phyloP scores from a whole-genome alignment of 768 basidiomycete genomes.

The Brasilioporus rufonigricans region DNA sequence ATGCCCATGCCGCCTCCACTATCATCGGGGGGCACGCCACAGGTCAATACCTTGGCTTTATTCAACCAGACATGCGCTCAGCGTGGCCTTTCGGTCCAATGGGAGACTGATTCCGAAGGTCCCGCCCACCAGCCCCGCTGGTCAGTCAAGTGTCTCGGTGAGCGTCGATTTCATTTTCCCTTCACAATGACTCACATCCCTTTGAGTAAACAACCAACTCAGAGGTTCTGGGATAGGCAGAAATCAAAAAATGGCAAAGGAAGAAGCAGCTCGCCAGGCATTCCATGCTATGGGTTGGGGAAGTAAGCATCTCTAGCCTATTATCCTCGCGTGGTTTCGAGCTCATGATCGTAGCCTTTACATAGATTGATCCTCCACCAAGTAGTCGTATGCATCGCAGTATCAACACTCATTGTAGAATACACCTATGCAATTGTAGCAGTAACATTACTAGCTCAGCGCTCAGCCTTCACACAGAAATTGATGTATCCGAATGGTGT shows the following conservation, averaged over 20 bases:
- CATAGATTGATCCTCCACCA: not conserved
- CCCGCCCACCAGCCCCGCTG: constrained; percentile 56
- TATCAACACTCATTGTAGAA: not conserved
- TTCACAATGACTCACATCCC: not conserved
- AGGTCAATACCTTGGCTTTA: constrained; percentile 41
- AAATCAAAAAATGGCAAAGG: constrained; percentile 65
- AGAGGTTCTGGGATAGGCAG: constrained; percentile 51
- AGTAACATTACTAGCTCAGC: not conserved
- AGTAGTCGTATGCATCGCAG: not conserved
- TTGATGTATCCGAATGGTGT: not conserved
- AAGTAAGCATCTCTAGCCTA: constrained; percentile 17
- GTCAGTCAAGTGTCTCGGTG: constrained; percentile 54
- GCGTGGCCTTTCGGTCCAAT: constrained; percentile 42
- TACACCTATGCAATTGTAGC: constrained; percentile 3
- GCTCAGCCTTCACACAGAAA: not conserved
- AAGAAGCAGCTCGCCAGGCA: constrained; percentile 63
- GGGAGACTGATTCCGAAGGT: constrained; percentile 46
- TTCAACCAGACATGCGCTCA: constrained; percentile 56
- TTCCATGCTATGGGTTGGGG: constrained; percentile 55
- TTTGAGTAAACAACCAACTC: constrained; percentile 50
- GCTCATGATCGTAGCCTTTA: constrained; percentile 11
- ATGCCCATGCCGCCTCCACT: constrained; percentile 18
- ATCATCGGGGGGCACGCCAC: constrained; percentile 20
- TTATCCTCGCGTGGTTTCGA: not conserved
- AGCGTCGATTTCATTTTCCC: constrained; percentile 19